These are phyloP conservation scores for Solanum medicagineum DNA, from an alignment of 257 asterid species.

Conservation along the genomic window DNA sequence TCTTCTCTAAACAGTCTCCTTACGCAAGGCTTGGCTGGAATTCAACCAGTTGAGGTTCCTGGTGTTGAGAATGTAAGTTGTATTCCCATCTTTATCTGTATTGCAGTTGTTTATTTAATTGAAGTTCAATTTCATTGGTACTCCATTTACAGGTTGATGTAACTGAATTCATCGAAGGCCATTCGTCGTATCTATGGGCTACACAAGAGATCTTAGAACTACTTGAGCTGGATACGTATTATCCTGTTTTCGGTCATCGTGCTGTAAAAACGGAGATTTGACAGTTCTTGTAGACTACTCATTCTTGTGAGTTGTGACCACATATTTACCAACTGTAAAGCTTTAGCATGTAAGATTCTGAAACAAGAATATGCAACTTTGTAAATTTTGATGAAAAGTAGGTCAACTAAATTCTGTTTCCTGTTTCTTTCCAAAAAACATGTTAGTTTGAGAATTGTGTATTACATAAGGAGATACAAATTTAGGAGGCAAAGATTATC, in stretches of 20 bases:
- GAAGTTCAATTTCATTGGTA: background rate
- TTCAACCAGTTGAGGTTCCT: constrained; percentile 74
- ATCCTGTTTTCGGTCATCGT: constrained; percentile 46
- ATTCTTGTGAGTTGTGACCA: background rate
- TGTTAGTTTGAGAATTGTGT: background rate
- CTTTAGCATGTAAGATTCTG: background rate
- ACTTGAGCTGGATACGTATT: constrained; percentile 60
- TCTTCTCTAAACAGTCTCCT: constrained; percentile 56
- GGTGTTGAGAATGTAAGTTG: constrained; percentile 76
- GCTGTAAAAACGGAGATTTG: constrained; percentile 9
- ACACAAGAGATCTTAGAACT: constrained; percentile 59
- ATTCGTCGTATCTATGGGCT: constrained; percentile 77
- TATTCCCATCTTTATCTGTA: background rate
- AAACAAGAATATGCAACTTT: background rate
- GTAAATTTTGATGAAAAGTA: background rate
- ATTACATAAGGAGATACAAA: background rate
- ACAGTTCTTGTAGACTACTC: background rate
- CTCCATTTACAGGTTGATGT: constrained; percentile 52
- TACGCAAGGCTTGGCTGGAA: constrained; percentile 95
- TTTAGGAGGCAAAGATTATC: rapidly evolving
- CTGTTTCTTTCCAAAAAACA: background rate
- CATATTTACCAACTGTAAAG: background rate
- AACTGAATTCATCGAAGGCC: constrained; percentile 72
- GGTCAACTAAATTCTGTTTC: background rate
- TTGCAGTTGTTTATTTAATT: background rate